phyloP scores from a whole-genome alignment of 169 alveolate genomes.

The Condylostoma magnum region DNA sequence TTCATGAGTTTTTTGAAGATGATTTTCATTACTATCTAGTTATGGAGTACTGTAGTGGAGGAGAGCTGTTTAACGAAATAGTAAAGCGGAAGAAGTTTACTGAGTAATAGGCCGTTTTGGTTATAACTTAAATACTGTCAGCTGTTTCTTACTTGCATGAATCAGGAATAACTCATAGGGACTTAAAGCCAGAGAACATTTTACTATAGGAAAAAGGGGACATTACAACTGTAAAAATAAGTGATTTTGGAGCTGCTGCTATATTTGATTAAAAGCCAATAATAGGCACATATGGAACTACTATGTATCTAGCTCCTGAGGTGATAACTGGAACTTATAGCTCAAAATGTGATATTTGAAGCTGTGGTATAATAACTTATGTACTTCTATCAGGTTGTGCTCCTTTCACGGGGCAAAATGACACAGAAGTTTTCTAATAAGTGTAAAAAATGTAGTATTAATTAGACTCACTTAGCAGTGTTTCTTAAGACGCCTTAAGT shows the following conservation, averaged over 20 bases:
- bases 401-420: no score
- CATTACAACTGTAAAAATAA: constrained; percentile 48
- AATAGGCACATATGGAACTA: constrained; percentile 50
- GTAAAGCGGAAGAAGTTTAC: constrained; percentile 45
- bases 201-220: constrained; percentile 29
- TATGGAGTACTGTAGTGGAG: constrained; percentile 70
- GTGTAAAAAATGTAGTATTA: no score
- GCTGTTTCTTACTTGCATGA: constrained; percentile 78
- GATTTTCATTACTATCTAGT: constrained; percentile 53
- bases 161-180: constrained; percentile 71
- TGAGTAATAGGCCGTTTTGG: constrained; percentile 67
- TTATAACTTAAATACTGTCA: constrained; percentile 61
- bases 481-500: no score
- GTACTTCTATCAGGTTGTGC: no score
- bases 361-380: no score
- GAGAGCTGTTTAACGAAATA: constrained; percentile 78
- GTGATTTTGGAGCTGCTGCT: constrained; percentile 58
- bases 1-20: constrained; percentile 62
- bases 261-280: constrained; percentile 7
- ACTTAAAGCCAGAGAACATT: constrained; percentile 72
- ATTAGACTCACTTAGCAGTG: no score
- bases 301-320: constrained; percentile 58
- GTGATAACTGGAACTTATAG: constrained; percentile 45
- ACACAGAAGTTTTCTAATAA: no score
- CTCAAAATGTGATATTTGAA: no score